These are phyloP conservation scores for Rhododendron mucronatum DNA, from an alignment of 148 eudicot genomes.

Conservation along the genomic window DNA sequence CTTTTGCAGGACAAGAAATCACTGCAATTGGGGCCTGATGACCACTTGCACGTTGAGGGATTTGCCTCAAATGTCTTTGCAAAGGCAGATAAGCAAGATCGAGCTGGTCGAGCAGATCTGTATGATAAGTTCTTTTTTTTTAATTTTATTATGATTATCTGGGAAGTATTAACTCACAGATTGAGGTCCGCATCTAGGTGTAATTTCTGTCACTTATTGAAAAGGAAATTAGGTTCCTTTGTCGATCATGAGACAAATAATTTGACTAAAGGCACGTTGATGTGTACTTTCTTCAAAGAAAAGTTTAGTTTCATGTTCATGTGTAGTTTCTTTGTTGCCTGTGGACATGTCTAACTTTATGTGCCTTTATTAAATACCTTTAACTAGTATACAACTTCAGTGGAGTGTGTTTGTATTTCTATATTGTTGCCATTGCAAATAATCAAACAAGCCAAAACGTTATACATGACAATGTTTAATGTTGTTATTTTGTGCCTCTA, in stretches of 20 bases:
- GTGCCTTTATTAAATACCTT: background rate
- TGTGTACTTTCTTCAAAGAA: background rate
- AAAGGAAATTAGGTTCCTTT: background rate
- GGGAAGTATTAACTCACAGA: background rate
- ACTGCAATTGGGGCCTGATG: slow-evolving; percentile 68
- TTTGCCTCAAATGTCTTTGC: slow-evolving; percentile 77
- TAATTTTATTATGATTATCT: background rate
- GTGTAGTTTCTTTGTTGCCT: background rate
- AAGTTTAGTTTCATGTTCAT: background rate
- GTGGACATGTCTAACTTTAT: background rate
- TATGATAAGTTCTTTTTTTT: slow-evolving; percentile 25
- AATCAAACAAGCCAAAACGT: background rate
- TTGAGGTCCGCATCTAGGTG: slow-evolving; percentile 3
- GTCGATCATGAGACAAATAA: background rate
- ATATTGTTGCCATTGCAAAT: too few species aligned
- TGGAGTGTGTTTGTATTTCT: background rate
- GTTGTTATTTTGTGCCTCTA: background rate
- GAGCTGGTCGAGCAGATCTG: slow-evolving; percentile 94
- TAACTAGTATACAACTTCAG: background rate
- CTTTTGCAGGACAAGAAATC: slow-evolving; percentile 75
- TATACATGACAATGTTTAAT: background rate
- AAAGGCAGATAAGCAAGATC: slow-evolving; percentile 96
- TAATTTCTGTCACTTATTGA: background rate
- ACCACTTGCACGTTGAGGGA: slow-evolving; percentile 75
- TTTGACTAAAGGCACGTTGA: background rate